phyloP scores from a whole-genome alignment of 768 basidiomycete species.

The Sporobolomyces roseus region DNA sequence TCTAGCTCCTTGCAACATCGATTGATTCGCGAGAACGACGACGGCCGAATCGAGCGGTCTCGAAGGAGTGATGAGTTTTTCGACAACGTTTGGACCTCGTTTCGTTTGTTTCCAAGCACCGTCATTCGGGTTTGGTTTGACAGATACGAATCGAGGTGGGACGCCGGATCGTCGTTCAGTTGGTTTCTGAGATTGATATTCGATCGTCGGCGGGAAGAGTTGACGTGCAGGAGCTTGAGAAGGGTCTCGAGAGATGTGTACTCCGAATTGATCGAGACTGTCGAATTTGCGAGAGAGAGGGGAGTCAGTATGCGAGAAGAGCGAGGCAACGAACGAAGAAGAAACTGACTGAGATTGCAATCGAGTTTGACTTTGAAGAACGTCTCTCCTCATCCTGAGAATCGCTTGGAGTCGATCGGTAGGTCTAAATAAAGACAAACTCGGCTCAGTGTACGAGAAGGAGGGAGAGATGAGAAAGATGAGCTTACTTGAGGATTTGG shows the following conservation, averaged over 20 bases:
- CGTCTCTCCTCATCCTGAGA: too few species aligned
- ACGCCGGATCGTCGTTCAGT: not conserved
- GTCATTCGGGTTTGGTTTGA: not conserved
- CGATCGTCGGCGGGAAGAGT: not conserved
- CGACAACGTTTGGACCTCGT: not conserved
- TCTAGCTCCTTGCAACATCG: not conserved
- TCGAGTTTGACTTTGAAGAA: not conserved
- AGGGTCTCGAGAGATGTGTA: not conserved
- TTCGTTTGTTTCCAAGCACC: slow-evolving; percentile 6
- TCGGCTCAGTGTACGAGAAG: too few species aligned
- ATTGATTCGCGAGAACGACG: not conserved
- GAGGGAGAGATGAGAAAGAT: too few species aligned
- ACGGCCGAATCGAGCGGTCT: not conserved
- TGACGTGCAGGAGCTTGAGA: not conserved
- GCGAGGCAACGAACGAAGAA: too few species aligned
- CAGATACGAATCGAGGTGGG: not conserved
- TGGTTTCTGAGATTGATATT: not conserved
- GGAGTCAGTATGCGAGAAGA: not conserved
- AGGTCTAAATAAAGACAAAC: not conserved
- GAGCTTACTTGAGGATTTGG: slow-evolving; percentile 20
- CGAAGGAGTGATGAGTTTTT: slow-evolving; percentile 4
- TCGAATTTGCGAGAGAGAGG: too few species aligned
- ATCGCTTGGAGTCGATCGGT: not conserved
- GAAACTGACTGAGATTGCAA: not conserved
- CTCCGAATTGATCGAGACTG: slow-evolving; percentile 5